Percentiles rank a stretch among this genome's conserved stretches.
These are phyloP conservation scores for Apiotrichum montevideense DNA, from an alignment of 1,284 basidiomycete genomes.

Conservation along the genomic window DNA sequence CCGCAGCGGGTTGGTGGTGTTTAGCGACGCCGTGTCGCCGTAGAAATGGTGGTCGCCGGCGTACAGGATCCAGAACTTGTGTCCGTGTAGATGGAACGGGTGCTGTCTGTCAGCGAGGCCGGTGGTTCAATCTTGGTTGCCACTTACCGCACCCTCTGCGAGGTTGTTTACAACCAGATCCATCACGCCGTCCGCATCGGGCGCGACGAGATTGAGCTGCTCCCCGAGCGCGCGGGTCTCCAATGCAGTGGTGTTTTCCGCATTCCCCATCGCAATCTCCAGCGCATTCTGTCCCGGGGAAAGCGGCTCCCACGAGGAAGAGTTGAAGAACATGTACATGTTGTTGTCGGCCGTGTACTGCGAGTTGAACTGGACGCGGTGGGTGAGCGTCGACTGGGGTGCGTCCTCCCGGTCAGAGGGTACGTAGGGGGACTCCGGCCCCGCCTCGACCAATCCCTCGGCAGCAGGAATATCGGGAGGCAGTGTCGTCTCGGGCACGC, in stretches of 20 bases:
- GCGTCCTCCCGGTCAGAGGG: conserved; percentile 17
- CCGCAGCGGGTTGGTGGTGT: conserved; percentile 23
- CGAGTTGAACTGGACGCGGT: conserved; percentile 16
- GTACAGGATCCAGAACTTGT: conserved; percentile 24
- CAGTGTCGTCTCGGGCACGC: not conserved
- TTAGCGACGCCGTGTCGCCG: conserved; percentile 11
- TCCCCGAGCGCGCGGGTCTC: not conserved
- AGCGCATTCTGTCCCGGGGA: conserved; percentile 4
- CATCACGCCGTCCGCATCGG: conserved; percentile 10
- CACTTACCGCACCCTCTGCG: conserved; percentile 18
- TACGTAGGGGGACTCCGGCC: not conserved
- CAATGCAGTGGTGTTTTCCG: not conserved
- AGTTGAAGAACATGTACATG: conserved; percentile 25
- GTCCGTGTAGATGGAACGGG: conserved; percentile 34
- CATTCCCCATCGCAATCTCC: not conserved
- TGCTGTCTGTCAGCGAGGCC: conserved; percentile 7
- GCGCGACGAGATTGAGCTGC: conserved; percentile 19
- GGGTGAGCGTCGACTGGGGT: conserved; percentile 1
- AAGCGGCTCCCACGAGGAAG: conserved; percentile 12
- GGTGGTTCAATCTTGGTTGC: too few species aligned
- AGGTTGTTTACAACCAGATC: conserved; percentile 24
- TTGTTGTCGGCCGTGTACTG: conserved; percentile 18
- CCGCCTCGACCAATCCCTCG: not conserved
- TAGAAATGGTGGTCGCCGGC: conserved; percentile 10
- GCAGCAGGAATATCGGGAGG: conserved; percentile 12